phyloP scores from a whole-genome alignment of 768 basidiomycete species.

The Peribolospora baueri region DNA sequence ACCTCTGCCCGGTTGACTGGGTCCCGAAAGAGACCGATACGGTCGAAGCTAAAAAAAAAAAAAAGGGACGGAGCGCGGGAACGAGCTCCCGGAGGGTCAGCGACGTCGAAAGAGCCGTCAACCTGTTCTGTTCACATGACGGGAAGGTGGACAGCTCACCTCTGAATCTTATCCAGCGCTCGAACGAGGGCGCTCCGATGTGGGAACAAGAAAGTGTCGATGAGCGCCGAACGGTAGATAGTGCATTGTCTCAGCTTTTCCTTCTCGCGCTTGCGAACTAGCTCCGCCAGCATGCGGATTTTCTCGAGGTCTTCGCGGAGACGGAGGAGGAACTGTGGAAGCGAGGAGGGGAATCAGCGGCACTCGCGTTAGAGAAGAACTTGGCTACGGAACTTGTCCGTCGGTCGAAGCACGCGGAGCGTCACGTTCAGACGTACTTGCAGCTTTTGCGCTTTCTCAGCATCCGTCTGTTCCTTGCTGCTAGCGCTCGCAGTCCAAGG shows the following conservation, averaged over 20 bases:
- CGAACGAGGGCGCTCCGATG: constrained; percentile 35
- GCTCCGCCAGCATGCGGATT: constrained; percentile 39
- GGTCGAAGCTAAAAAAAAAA: constrained; percentile 21
- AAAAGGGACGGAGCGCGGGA: not conserved
- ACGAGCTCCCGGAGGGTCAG: constrained; percentile 1
- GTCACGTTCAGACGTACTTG: constrained; percentile 30
- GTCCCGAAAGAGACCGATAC: constrained; percentile 35
- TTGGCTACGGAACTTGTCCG: not conserved
- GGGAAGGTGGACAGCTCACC: constrained; percentile 26
- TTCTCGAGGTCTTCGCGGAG: constrained; percentile 53
- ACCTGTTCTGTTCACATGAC: not conserved
- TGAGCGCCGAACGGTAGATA: constrained; percentile 30
- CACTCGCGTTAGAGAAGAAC: constrained; percentile 11
- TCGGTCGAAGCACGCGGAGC: not conserved
- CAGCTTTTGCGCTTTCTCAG: constrained; percentile 57
- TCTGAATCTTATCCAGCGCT: constrained; percentile 44
- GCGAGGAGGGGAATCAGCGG: not conserved
- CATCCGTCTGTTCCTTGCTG: constrained; percentile 42
- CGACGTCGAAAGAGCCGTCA: not conserved
- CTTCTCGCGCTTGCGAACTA: constrained; percentile 52
- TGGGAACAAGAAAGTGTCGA: constrained; percentile 41
- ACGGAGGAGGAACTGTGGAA: constrained; percentile 33
- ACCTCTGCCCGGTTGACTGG: constrained; percentile 65
- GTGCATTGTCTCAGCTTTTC: constrained; percentile 33
- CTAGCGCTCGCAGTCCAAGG: constrained; percentile 75